These are phyloP conservation scores for Spiraea crenata DNA, from an alignment of 331 rosid genomes.

Conservation along the genomic window DNA sequence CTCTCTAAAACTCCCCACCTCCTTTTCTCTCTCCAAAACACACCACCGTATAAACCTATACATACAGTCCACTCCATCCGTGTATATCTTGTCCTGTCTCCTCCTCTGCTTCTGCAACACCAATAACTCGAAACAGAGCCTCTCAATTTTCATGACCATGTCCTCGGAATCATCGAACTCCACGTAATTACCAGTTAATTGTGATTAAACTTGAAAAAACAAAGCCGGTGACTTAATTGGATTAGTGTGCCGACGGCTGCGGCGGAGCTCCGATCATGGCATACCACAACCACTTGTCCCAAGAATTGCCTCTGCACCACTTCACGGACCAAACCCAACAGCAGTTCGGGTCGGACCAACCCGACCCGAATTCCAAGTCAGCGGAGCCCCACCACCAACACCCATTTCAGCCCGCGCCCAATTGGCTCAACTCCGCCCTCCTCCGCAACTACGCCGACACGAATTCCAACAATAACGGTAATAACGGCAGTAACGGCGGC, in stretches of 20 bases:
- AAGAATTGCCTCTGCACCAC: conserved; percentile 74
- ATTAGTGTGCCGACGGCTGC: too few relatives aligned
- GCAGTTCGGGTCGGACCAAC: conserved; percentile 31
- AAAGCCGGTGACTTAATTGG: too few relatives aligned
- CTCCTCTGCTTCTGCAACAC: not conserved
- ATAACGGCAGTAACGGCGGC: conserved; percentile 17
- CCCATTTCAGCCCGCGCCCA: conserved; percentile 66
- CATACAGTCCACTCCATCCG: not conserved
- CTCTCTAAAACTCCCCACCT: not conserved
- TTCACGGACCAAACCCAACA: conserved; percentile 63
- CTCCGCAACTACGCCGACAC: conserved; percentile 45
- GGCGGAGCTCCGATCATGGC: conserved; percentile 47
- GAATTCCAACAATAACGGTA: conserved; percentile 14
- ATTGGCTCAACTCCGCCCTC: conserved; percentile 98
- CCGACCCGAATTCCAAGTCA: conserved; percentile 48
- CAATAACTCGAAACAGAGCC: not conserved
- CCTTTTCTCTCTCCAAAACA: not conserved
- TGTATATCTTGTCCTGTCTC: not conserved
- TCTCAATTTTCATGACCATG: not conserved
- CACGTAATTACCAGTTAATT: too few relatives aligned
- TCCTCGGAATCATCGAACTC: not conserved
- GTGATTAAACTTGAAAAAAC: too few relatives aligned
- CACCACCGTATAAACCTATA: not conserved
- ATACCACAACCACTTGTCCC: conserved; percentile 70
- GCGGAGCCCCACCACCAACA: conserved; percentile 46